Evolutionary conservation across 768 basidiomycete genomes (phyloP).

Genomic region (Rhodosporidiobolus odoratus): DNA sequence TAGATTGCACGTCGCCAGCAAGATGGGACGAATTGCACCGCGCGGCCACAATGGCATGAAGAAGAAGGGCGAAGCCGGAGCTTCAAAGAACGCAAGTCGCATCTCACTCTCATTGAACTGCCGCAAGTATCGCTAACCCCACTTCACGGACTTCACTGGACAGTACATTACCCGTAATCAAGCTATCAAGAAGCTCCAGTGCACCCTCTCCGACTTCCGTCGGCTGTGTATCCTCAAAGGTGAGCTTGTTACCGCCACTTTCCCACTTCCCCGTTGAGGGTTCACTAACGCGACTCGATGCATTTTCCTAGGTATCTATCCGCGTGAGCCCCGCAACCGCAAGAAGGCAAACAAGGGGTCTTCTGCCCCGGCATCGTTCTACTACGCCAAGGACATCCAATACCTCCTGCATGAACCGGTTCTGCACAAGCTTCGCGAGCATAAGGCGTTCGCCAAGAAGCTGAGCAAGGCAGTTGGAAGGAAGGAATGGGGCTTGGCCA

Average conservation of each 20-base stretch:
- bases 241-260: constrained; percentile 46
- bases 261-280: neutral
- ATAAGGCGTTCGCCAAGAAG: constrained; percentile 98
- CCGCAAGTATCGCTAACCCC: neutral
- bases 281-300: constrained; percentile 9
- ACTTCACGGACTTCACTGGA: neutral
- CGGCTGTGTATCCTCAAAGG: constrained; percentile 96
- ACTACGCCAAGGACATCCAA: constrained; percentile 95
- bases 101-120: neutral
- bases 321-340: constrained; percentile 83
- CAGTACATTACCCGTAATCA: constrained; percentile 70
- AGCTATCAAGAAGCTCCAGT: constrained; percentile 91
- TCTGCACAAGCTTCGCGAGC: constrained; percentile 84
- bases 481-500: constrained; percentile 91
- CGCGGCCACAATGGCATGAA: constrained; percentile 37
- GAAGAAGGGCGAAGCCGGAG: constrained; percentile 78
- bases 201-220: constrained; percentile 92
- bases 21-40: constrained; percentile 22
- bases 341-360: constrained; percentile 97
- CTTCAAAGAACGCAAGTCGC: constrained; percentile 62
- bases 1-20: neutral
- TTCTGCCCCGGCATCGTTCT: constrained; percentile 93
- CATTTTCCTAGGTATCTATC: constrained; percentile 72
- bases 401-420: constrained; percentile 96
- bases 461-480: constrained; percentile 84